A percentile compares a stretch with the other conserved stretches of the same genome.
Evolutionary conservation across 257 asterid species (phyloP).

Genomic region (Hygrophila difformis): DNA sequence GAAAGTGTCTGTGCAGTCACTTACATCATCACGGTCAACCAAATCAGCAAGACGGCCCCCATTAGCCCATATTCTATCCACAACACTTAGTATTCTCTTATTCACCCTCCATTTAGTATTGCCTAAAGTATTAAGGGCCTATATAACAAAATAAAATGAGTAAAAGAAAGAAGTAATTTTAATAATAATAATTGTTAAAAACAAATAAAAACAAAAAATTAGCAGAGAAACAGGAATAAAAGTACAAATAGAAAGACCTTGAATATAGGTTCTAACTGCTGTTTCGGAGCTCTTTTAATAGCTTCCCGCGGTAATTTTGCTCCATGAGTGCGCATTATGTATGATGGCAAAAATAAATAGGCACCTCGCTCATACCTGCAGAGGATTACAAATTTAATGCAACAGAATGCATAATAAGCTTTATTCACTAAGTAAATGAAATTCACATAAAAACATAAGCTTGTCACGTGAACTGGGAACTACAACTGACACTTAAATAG

Average conservation of each 20-base stretch:
- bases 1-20: slow-evolving; percentile 19
- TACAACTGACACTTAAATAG: not conserved
- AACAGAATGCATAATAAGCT: not conserved
- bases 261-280: slow-evolving; percentile 63
- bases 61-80: slow-evolving; percentile 90
- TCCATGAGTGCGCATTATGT: slow-evolving; percentile 96
- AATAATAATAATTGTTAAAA: not conserved
- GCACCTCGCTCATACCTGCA: slow-evolving; percentile 85
- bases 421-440: not conserved
- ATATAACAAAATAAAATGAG: slow-evolving; percentile 13
- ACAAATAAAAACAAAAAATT: slow-evolving; percentile 6
- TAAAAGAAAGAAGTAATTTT: not conserved
- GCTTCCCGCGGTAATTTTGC: slow-evolving; percentile 88
- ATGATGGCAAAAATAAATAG: slow-evolving; percentile 86
- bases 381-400: slow-evolving; percentile 12
- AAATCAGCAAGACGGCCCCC: slow-evolving; percentile 85
- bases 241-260: slow-evolving; percentile 36
- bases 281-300: slow-evolving; percentile 58
- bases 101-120: slow-evolving; percentile 92
- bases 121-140: slow-evolving; percentile 95
- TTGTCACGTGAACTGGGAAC: not conserved
- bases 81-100: slow-evolving; percentile 62
- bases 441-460: slow-evolving; percentile 1
- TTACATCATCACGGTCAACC: slow-evolving; percentile 88
- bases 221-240: not conserved